Base-by-base conservation (phyloP, 805 yeast genomes). In the Suhomyces emberorum region DNA sequence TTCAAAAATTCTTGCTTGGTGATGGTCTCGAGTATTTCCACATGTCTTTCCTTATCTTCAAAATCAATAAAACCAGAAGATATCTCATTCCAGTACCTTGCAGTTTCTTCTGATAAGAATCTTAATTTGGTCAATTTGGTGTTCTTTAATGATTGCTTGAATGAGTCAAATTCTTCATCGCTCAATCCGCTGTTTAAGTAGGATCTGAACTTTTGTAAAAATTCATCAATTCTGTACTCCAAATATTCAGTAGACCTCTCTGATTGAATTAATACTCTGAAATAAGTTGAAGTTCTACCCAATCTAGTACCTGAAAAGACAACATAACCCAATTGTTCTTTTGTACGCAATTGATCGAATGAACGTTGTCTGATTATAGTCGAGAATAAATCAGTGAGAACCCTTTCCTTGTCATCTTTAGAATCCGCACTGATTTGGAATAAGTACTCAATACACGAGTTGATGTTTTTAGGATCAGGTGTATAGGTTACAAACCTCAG, bases 261-360 rank as follows among this genome's bases (percentile, higher is more conserved):
- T 41, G 93, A 81, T 63, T 91, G 98, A 34, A 89, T 73, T 46
- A 89, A 65, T 10, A 93, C 61, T 50, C 93, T 72, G 47, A 79
- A 74, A 10, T 91, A 89, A 54, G 77, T 71, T 4, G 83, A 75
- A 15, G 93, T 81, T 53, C 95, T 75, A 3, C 86, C 76, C 42
- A 72, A 71, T 42, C 83, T 68, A 17, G 74, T 64, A 0, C 95
- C 85, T 29, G 93, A 79, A 54, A 87, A 88, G 0, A 91, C 98
- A 44, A 91, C 88, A 52, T 91, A 91, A 2, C 98, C 98, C 21
- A 91, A 71, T 59, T 93, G 98, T 63, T 91, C 98, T 50, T 87
- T 83, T 5, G 98, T 91, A 60, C 98, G 76, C 39, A 91, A 71
- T 44, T 84, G 84, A 53, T 87, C 82, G 61, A 91, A 93, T 39